Evolutionary conservation across 2,329 filamentous ascomycete genomes (phyloP).

Genomic region (Trichoderma sp.): DNA sequence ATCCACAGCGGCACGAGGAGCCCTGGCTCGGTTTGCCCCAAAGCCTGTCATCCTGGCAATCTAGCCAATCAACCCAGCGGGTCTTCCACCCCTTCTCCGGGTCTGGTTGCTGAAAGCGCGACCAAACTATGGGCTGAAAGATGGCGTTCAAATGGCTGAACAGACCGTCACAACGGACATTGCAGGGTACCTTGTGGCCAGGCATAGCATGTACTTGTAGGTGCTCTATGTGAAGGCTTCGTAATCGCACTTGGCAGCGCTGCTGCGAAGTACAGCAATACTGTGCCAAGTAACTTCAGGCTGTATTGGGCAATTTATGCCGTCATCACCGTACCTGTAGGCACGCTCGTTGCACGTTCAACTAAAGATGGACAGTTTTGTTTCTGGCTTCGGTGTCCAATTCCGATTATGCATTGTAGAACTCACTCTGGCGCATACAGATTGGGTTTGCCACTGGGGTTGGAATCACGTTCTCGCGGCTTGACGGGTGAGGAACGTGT

Average conservation of each 20-base stretch:
- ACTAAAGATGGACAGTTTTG: background rate
- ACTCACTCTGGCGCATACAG: background rate
- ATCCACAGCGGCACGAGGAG: slow-evolving; percentile 38
- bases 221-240: background rate
- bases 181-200: slow-evolving; percentile 11
- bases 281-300: background rate
- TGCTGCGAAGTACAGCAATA: background rate
- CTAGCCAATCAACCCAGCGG: slow-evolving; percentile 35
- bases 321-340: slow-evolving; percentile 1
- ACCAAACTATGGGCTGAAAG: background rate
- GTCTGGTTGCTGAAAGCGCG: background rate
- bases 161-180: slow-evolving; percentile 9
- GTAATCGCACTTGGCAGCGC: background rate
- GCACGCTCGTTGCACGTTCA: background rate
- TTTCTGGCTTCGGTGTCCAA: slow-evolving; percentile 17
- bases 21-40: slow-evolving; percentile 34
- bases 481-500: slow-evolving; percentile 32
- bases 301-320: slow-evolving; percentile 6
- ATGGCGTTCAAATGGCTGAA: slow-evolving; percentile 21
- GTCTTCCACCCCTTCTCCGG: slow-evolving; percentile 30
- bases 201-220: background rate
- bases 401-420: slow-evolving; percentile 13
- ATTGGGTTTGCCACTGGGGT: slow-evolving; percentile 11
- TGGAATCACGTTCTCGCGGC: slow-evolving; percentile 5
- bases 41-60: slow-evolving; percentile 31